Percentiles rank a stretch among this genome's conserved stretches.
phyloP scores from a whole-genome alignment of 805 yeast genomes.

The Suhomyces pyralidae region DNA sequence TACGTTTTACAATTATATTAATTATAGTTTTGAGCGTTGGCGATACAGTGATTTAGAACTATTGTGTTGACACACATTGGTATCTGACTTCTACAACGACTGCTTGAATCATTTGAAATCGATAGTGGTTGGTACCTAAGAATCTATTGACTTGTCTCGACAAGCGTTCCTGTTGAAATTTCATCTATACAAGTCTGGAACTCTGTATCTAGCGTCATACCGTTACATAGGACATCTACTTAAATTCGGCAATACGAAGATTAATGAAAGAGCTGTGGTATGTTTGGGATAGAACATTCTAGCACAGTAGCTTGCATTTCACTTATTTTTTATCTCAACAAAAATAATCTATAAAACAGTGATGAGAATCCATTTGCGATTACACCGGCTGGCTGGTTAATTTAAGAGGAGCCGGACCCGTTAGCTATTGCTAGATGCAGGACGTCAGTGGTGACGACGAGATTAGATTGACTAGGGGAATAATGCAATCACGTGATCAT shows the following conservation, averaged over 20 bases:
- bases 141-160: too few relatives aligned
- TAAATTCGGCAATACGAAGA: too few relatives aligned
- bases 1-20: not conserved
- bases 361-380: not conserved
- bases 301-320: too few relatives aligned
- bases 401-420: not conserved
- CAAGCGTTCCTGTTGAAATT: not conserved
- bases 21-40: not conserved
- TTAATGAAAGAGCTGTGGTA: too few relatives aligned
- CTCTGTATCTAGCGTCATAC: too few relatives aligned
- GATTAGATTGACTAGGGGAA: too few relatives aligned
- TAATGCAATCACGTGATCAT: not conserved
- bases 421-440: not conserved
- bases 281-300: too few relatives aligned
- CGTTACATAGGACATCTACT: too few relatives aligned
- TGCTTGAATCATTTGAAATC: not conserved
- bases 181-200: not conserved
- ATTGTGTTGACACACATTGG: not conserved
- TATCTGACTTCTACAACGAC: not conserved
- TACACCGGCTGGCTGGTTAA: not conserved
- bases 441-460: not conserved
- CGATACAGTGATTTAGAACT: not conserved
- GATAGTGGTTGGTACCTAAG: too few relatives aligned
- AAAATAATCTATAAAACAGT: not conserved
- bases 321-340: too few relatives aligned